A percentile compares a stretch with the other conserved stretches of the same genome.
These are phyloP conservation scores for Geosiphon pyriformis DNA, from an alignment of 192 early-diverging fungal species.

Conservation along the genomic window DNA sequence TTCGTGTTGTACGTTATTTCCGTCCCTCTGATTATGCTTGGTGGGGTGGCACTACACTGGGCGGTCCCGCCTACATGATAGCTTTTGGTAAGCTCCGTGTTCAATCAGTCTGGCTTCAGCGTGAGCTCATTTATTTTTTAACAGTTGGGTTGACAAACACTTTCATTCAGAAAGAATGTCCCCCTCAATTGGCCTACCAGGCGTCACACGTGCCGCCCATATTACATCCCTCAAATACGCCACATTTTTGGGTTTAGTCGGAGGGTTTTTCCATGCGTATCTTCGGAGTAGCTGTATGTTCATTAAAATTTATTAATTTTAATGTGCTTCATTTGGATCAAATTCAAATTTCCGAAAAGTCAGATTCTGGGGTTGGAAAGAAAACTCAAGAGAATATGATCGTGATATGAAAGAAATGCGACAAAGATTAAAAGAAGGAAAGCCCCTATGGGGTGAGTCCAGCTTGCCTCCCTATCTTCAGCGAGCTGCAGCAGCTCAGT, in stretches of 20 bases:
- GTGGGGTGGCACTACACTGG: slow-evolving; percentile 54
- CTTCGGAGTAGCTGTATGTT: slow-evolving; percentile 65
- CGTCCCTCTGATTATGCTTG: slow-evolving; percentile 70
- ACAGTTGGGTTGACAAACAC: too few species aligned
- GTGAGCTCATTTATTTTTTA: too few species aligned
- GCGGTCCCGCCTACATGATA: slow-evolving; percentile 70
- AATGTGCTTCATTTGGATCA: neutral
- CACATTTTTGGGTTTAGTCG: slow-evolving; percentile 45
- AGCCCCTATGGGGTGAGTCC: slow-evolving; percentile 59
- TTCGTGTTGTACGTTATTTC: slow-evolving; percentile 85
- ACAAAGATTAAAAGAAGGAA: slow-evolving; percentile 57
- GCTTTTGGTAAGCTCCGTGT: slow-evolving; percentile 60
- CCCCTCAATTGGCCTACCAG: slow-evolving; percentile 18
- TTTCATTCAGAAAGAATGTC: neutral
- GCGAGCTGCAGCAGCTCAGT: slow-evolving; percentile 56
- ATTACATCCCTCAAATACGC: slow-evolving; percentile 56
- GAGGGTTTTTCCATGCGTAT: slow-evolving; percentile 79
- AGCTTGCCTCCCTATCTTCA: slow-evolving; percentile 52
- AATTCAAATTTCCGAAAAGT: too few species aligned
- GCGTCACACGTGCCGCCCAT: too few species aligned
- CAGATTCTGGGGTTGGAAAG: slow-evolving; percentile 88
- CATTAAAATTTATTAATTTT: neutral
- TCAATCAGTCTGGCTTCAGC: too few species aligned
- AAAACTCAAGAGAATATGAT: slow-evolving; percentile 77
- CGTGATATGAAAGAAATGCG: slow-evolving; percentile 61